Evolutionary conservation across 306 rosid genomes (phyloP).

Genomic region (Inga leiocalycina): DNA sequence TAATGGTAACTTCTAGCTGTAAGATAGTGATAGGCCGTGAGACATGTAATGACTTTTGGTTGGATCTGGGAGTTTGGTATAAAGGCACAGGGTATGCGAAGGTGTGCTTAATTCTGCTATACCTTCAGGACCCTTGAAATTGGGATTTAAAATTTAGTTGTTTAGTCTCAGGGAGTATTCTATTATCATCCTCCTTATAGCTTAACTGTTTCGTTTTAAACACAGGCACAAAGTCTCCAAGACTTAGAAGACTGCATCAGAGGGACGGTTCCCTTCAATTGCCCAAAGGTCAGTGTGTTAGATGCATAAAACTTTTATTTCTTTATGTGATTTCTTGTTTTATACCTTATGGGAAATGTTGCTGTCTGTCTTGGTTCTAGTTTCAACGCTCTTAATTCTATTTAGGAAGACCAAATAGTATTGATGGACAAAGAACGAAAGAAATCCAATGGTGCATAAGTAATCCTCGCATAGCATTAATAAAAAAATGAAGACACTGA

Average conservation of each 20-base stretch:
- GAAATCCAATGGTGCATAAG: too few species aligned
- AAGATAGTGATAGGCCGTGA: background rate
- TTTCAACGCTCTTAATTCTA: too few species aligned
- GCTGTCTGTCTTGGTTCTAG: too few species aligned
- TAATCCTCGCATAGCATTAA: too few species aligned
- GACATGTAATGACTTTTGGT: too few species aligned
- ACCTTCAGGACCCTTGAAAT: background rate
- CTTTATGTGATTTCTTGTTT: background rate
- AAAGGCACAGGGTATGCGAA: too few species aligned
- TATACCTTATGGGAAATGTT: too few species aligned
- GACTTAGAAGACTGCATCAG: background rate
- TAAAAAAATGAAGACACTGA: too few species aligned
- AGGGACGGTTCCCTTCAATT: background rate
- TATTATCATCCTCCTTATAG: background rate
- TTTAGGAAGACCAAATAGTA: too few species aligned
- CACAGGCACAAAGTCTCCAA: background rate
- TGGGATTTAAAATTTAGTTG: background rate
- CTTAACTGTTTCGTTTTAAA: background rate
- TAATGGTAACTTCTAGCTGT: background rate
- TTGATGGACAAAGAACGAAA: too few species aligned
- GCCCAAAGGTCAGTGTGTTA: slow-evolving; percentile 6
- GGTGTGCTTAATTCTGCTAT: too few species aligned
- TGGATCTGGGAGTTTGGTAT: too few species aligned
- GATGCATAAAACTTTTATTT: background rate
- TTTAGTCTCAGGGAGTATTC: background rate